Evolutionary conservation across 2,329 filamentous ascomycete genomes (phyloP).

Genomic region (Tympanopsis confertula): DNA sequence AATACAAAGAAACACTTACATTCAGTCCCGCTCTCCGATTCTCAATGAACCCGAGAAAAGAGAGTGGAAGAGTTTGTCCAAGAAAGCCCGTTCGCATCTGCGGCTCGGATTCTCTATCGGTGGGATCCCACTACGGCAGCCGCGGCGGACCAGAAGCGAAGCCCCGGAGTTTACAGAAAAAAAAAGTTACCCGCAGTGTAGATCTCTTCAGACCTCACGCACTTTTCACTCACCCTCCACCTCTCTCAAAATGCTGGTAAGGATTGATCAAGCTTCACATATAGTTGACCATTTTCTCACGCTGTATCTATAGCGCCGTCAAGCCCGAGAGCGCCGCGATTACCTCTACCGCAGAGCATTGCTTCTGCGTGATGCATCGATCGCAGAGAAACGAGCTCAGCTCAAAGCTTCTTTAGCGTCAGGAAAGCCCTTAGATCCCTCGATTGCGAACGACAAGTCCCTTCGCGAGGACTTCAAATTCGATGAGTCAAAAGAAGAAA

Average conservation of each 20-base stretch:
- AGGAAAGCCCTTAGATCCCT: constrained; percentile 72
- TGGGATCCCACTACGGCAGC: not conserved
- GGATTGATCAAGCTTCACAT: not conserved
- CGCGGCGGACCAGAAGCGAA: not conserved
- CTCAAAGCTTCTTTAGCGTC: constrained; percentile 77
- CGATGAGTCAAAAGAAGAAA: constrained; percentile 66
- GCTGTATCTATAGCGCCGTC: constrained; percentile 13
- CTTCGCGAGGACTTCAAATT: constrained; percentile 85
- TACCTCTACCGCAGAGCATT: constrained; percentile 87
- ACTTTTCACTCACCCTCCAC: not conserved
- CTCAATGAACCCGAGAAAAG: too few species aligned
- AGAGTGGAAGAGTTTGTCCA: too few species aligned
- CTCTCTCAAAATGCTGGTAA: constrained; percentile 1
- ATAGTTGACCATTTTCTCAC: not conserved
- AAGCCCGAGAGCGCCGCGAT: constrained; percentile 69
- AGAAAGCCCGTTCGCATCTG: too few species aligned
- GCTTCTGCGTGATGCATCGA: constrained; percentile 79
- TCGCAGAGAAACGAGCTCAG: constrained; percentile 80
- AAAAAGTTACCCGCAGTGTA: not conserved
- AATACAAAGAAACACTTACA: too few species aligned
- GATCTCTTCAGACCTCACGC: not conserved
- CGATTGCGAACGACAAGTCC: constrained; percentile 74
- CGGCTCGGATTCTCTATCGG: too few species aligned
- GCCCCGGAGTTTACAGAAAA: not conserved
- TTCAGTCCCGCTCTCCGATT: too few species aligned